Conservation (phyloP, 139 green algal genomes). For the Pycnococcus provasolii region DNA sequence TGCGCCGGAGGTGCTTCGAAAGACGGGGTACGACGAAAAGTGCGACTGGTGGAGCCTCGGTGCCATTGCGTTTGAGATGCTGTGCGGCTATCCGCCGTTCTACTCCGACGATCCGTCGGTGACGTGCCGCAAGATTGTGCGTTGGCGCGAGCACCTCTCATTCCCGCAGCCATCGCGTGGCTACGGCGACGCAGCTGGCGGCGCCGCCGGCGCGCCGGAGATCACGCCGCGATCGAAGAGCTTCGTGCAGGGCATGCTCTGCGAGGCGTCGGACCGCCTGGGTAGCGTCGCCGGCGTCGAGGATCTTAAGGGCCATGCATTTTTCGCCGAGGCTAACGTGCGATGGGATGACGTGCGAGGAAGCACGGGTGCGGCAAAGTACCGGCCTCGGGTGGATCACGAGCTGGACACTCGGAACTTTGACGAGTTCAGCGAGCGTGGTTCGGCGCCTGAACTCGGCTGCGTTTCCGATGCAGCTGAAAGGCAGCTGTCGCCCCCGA, state of each 20-base stretch:
- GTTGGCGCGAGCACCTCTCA: slow-evolving; percentile 79
- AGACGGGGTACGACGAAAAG: slow-evolving; percentile 97
- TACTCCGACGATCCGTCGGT: slow-evolving; percentile 89
- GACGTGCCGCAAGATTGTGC: slow-evolving; percentile 83
- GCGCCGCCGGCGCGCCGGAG: slow-evolving; percentile 50
- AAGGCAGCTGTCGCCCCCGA: too few relatives aligned
- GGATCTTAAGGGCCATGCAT: slow-evolving; percentile 78
- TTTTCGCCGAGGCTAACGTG: slow-evolving; percentile 69
- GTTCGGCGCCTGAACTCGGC: too few relatives aligned
- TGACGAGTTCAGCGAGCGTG: slow-evolving; percentile 83
- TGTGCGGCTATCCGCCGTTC: slow-evolving; percentile 93
- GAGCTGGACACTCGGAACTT: slow-evolving; percentile 97
- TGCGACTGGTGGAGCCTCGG: slow-evolving; percentile 97
- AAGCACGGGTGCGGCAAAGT: slow-evolving; percentile 43
- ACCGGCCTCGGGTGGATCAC: slow-evolving; percentile 61
- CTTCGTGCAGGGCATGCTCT: slow-evolving; percentile 67
- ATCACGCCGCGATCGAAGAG: slow-evolving; percentile 39
- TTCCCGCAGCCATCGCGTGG: slow-evolving; percentile 45
- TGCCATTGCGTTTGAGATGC: slow-evolving; percentile 95
- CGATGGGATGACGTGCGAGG: slow-evolving; percentile 62
- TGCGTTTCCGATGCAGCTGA: too few relatives aligned
- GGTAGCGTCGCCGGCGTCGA: slow-evolving; percentile 48
- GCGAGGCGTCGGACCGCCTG: slow-evolving; percentile 84
- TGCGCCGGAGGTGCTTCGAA: slow-evolving; percentile 86
- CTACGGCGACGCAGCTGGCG: slow-evolving; percentile 40